These are phyloP conservation scores for Litsea cubeba DNA, from an alignment of 164 flowering plant genomes.

Conservation along the genomic window DNA sequence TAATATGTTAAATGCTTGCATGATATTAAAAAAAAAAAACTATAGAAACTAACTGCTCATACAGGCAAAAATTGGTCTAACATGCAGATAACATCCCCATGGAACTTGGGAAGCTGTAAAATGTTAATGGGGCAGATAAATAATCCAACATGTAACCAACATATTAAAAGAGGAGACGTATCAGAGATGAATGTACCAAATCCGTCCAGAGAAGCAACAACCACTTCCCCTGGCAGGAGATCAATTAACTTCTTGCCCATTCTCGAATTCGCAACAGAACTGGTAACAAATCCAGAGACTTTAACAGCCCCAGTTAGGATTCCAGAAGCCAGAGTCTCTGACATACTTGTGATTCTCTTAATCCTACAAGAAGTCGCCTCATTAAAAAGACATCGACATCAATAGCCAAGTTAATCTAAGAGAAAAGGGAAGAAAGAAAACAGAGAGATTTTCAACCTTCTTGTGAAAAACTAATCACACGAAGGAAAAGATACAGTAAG, in stretches of 20 bases:
- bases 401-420: not conserved
- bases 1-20: too few species aligned
- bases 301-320: slow-evolving; percentile 77
- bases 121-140: not conserved
- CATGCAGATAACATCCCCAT: too few species aligned
- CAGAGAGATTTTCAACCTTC: not conserved
- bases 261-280: slow-evolving; percentile 68
- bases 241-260: slow-evolving; percentile 77
- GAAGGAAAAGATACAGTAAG: too few species aligned
- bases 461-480: too few species aligned
- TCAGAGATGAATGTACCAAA: slow-evolving; percentile 50
- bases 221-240: slow-evolving; percentile 82
- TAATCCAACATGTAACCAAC: not conserved
- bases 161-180: not conserved
- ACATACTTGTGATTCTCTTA: slow-evolving; percentile 65
- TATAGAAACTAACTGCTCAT: too few species aligned
- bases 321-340: slow-evolving; percentile 77
- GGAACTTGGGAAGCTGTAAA: too few species aligned
- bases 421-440: not conserved
- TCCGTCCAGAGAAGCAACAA: slow-evolving; percentile 87
- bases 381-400: not conserved
- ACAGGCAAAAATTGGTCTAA: too few species aligned
- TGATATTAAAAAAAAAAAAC: too few species aligned
- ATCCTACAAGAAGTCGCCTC: slow-evolving; percentile 41
- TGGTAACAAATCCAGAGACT: slow-evolving; percentile 73